Base-by-base conservation (phyloP, 768 basidiomycete species). In the Lactarius sp. region DNA sequence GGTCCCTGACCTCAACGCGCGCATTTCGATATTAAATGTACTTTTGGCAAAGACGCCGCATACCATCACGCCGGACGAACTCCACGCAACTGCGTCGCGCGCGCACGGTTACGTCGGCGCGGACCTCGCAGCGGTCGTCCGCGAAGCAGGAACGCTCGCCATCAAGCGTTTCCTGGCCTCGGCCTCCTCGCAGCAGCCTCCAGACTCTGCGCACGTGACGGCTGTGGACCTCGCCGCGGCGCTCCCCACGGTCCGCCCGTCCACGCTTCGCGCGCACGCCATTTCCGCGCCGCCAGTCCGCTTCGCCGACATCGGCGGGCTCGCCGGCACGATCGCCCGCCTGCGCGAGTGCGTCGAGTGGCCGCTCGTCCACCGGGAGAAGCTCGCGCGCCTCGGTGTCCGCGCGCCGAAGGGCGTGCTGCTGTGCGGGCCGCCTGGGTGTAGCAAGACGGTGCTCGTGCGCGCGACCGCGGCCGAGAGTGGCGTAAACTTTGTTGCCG, bases 71-170 rank as follows among this genome's bases (percentile, higher is more conserved):
- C 73, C 76, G 3, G 76, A 78, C 0, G 85, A 90, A 10, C 82
- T 99, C 2, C 76, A 79, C 31, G 67, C 79, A 2, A 75, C 98
- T 18, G 88, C 95, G 0, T 80, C 83, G 12, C 83, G 83, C 37
- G 94, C 94, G 12, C 94, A 99, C 67, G 97, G 97, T 0, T 98
- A 95, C 72, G 97, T 99, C 52, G 97, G 96, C 7, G 97, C 97
- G 6, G 97, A 99, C 74, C 80, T 99, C 50, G 86, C 88, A 37
- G 92, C 94, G 0, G 85, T 98, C 59, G 85, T 98, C 27, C 88
- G 96, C 37, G 92, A 96, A 75, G 94, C 94, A 9, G 95, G 95
- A 3, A 94, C 94, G 3, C 74, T 85, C 22, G 90, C 94, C 3
- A 96, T 99, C 72, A 95, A 95, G 69, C 85, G 88, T 18, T 90